phyloP scores from a whole-genome alignment of 2,329 filamentous ascomycete species.

The Xylaria sp. region DNA sequence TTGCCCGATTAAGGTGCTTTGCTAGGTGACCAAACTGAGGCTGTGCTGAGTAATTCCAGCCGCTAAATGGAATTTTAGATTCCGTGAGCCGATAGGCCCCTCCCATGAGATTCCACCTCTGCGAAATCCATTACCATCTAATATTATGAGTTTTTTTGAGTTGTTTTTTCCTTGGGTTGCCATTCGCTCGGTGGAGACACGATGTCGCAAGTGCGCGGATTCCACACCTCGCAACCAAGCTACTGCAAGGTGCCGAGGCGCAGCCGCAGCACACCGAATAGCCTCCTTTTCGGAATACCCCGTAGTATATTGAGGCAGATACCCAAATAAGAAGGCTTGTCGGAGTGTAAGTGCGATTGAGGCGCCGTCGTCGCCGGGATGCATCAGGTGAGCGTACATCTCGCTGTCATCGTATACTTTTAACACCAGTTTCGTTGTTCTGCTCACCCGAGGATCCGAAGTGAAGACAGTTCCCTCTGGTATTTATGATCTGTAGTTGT shows the following conservation, averaged over 20 bases:
- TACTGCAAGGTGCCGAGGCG: background rate
- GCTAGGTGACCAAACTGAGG: background rate
- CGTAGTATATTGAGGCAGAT: background rate
- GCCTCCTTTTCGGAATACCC: background rate
- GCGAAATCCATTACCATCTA: background rate
- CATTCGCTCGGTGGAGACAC: background rate
- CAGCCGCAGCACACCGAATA: slow-evolving; percentile 7
- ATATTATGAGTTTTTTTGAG: background rate
- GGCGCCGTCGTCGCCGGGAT: background rate
- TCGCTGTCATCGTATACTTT: background rate
- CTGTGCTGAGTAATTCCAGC: background rate
- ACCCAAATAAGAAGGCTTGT: background rate
- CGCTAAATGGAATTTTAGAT: background rate
- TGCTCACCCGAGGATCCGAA: background rate
- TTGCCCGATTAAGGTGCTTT: slow-evolving; percentile 11
- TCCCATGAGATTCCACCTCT: background rate
- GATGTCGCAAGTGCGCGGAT: background rate
- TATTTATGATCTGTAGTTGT: background rate
- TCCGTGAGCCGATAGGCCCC: background rate
- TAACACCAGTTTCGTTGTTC: background rate
- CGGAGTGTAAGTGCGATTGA: background rate
- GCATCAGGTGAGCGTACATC: background rate
- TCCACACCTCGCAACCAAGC: background rate
- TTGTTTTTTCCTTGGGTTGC: background rate
- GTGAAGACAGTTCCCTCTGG: background rate